Base-by-base conservation (phyloP, 768 basidiomycete genomes). In the Coprinopsis marcescibilis region DNA sequence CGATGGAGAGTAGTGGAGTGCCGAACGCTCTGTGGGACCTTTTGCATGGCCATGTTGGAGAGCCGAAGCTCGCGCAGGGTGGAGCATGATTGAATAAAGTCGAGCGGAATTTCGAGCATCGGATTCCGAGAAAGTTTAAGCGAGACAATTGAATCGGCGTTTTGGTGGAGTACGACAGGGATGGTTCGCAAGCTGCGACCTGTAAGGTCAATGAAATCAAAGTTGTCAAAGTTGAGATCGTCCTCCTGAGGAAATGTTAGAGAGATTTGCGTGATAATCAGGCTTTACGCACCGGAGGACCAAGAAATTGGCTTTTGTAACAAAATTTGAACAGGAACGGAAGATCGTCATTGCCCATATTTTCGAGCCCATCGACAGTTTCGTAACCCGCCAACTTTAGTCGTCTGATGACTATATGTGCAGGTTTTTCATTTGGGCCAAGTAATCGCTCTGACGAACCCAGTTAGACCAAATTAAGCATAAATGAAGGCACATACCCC, bases 51-150 rank as follows among this genome's bases (percentile, higher is more conserved):
- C 87, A 95, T 95, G 53, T 89, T 81, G 8, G 85, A 83, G 32
- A 99, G 70, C 6, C 84, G 80, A 34, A 99, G 78, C 56, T 96
- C 93, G 47, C 84, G 82, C 7, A 99, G 77, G 4, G 72, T 77
- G 1, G 78, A 78, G 59, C 92, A 95, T 4, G 85, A 80, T 63
- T 96, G 89, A 48, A 96, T 85, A 60, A 99, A 99, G 65, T 98
- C 96, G 41, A 91, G 81, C 1, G 95, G 96, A 27, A 98, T 85
- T 63, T 98, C 94, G 45, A 94, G 77, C 79, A 95, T 90, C 2
- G 94, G 92, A 60, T 98, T 99, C 35, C 89, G 81, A 3, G 92
- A 95, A 12, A 98, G 77, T 50, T 87, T 89, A 49, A 98, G 83
- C 32, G 76, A 82, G 48, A 88, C 70, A 57, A 99, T 93, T 20